Percentiles rank a stretch among this genome's conserved stretches.
Evolutionary conservation across 192 early-diverging fungal species (phyloP).

Genomic region (Linnemannia elongata): DNA sequence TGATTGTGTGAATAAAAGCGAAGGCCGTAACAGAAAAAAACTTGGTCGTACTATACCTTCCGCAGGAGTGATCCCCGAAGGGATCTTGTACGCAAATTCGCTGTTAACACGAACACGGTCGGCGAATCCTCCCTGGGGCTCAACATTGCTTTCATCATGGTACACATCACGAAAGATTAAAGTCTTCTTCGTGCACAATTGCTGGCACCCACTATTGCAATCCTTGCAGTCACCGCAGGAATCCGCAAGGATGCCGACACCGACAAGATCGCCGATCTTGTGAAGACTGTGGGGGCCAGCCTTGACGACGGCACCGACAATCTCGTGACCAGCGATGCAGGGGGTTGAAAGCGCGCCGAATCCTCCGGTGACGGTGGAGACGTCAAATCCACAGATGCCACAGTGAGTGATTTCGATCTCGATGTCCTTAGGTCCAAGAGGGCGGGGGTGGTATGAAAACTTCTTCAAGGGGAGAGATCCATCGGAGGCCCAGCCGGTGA

Average conservation of each 20-base stretch:
- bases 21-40: background rate
- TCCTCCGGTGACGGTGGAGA: slow-evolving; percentile 74
- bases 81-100: slow-evolving; percentile 75
- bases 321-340: slow-evolving; percentile 64
- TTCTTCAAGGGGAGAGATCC: slow-evolving; percentile 38
- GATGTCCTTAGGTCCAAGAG: slow-evolving; percentile 71
- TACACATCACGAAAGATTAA: slow-evolving; percentile 66
- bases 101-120: slow-evolving; percentile 70
- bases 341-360: slow-evolving; percentile 60
- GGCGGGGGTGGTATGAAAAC: slow-evolving; percentile 70
- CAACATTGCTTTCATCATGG: slow-evolving; percentile 67
- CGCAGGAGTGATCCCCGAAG: slow-evolving; percentile 62
- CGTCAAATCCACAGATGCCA: slow-evolving; percentile 83
- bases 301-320: slow-evolving; percentile 58
- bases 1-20: background rate
- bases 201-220: slow-evolving; percentile 42
- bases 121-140: slow-evolving; percentile 66
- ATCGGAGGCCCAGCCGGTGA: slow-evolving; percentile 56
- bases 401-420: slow-evolving; percentile 84
- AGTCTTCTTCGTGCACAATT: slow-evolving; percentile 47
- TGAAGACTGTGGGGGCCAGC: slow-evolving; percentile 51
- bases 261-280: slow-evolving; percentile 72
- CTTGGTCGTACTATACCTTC: slow-evolving; percentile 52
- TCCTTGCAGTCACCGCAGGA: slow-evolving; percentile 64
- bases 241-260: slow-evolving; percentile 73